These are phyloP conservation scores for Dendrocalamus sinicus DNA, from an alignment of 176 grass and related monocot species.

Conservation along the genomic window DNA sequence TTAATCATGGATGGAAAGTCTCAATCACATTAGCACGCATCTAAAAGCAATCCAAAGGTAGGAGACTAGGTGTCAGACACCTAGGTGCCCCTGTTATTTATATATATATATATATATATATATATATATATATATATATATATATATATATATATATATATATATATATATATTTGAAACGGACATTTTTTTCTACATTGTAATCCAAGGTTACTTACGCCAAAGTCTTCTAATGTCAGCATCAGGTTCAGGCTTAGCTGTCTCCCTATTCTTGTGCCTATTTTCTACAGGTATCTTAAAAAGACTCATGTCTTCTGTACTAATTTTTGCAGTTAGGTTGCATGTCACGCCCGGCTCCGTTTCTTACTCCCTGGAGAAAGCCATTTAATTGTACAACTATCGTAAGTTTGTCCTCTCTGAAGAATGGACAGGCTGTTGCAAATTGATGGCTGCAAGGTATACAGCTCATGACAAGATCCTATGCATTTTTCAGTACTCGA, in stretches of 20 bases:
- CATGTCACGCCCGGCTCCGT: conserved; percentile 29
- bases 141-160: too few relatives aligned
- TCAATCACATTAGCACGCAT: too few relatives aligned
- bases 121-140: too few relatives aligned
- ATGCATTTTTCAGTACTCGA: conserved; percentile 15
- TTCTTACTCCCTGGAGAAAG: background rate
- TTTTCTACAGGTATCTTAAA: conserved; percentile 15
- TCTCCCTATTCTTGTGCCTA: conserved; percentile 23
- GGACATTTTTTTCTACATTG: background rate
- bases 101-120: too few relatives aligned
- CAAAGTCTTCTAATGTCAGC: conserved; percentile 24
- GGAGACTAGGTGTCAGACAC: too few relatives aligned
- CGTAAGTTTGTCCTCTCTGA: conserved; percentile 15
- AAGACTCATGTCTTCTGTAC: background rate
- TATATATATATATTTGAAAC: too few relatives aligned
- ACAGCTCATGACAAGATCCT: conserved; percentile 50
- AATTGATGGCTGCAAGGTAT: conserved; percentile 25
- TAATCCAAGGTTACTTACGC: background rate
- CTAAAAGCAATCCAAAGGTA: too few relatives aligned
- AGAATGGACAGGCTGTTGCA: conserved; percentile 30
- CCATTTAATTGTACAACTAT: background rate
- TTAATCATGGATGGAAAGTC: too few relatives aligned
- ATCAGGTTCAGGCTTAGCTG: conserved; percentile 27
- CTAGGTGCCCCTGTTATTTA: background rate
- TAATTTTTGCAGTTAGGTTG: conserved; percentile 35